Base-by-base conservation (phyloP, 83 land plant species). In the Thuja plicata region DNA sequence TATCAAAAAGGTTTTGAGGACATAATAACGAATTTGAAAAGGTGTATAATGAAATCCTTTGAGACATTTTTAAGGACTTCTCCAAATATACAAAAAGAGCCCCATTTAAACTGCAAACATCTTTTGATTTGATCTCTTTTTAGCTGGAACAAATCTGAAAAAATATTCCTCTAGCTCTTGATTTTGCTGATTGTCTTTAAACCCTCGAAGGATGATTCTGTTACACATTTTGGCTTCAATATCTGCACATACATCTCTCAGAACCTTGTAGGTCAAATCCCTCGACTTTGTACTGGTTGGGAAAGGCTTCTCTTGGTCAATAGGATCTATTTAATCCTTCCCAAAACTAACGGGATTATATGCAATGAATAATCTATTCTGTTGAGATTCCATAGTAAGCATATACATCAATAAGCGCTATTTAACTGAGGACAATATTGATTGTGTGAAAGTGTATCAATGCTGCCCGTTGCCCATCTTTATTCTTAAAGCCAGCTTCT, bases 401-500 rank as follows among this genome's bases (percentile, higher is more conserved):
- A 54, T 54, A 54, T 15, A 50, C 54, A 50, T 50, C 13, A 50
- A 50, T 50, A 50, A 50, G 54, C 3, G 13, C 12, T 57, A 57
- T 16, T 57, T 57, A 57, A 57, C 3, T 17, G 62, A 57, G 62
- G 24, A 57, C 62, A 57, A 19, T 57, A 57, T 19, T 17, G 62
- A 57, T 57, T 16, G 62, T 57, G 19, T 19, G 24, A 19, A 19
- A 57, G 62, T 57, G 24, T 57, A 57, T 21, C 15, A 19, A 57
- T 82, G 77, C 37, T 73, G 79, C 84, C 84, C 66, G 37, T 30
- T 73, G 85, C 78, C 84, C 66, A 45, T 78, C n/a, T 34, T n/a
- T 82, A 77, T 88, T 88, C 52, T 66, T 50, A 41, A 87, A 71
- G 48, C 82, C 54, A 54, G 41, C 38, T 30, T 91, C 32, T 88